Evolutionary conservation across 176 grass and related monocot species (phyloP).

Genomic region (Otatea glauca): DNA sequence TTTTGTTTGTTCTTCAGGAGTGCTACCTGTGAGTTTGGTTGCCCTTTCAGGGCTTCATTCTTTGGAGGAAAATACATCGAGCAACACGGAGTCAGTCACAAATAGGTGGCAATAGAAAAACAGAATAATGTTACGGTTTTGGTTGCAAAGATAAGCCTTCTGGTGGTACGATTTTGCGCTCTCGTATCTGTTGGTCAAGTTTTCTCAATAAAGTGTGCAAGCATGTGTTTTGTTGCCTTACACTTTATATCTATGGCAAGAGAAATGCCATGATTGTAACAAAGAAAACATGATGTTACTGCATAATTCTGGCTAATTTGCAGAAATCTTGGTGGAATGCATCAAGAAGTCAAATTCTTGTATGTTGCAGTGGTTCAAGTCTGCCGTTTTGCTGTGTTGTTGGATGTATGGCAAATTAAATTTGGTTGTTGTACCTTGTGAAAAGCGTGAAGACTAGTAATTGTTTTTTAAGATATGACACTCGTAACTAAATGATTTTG

Average conservation of each 20-base stretch:
- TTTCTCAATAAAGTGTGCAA: not conserved
- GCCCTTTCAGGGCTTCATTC: not conserved
- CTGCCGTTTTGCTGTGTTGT: too few species aligned
- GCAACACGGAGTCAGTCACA: not conserved
- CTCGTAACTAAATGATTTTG: too few species aligned
- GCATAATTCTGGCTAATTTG: too few species aligned
- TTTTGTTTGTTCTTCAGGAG: constrained; percentile 35
- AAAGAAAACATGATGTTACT: not conserved
- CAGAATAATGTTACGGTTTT: not conserved
- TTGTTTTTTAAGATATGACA: too few species aligned
- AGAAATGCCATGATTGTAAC: not conserved
- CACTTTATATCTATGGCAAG: not conserved
- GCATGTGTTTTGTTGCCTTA: not conserved
- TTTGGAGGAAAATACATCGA: not conserved
- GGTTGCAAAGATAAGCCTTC: not conserved
- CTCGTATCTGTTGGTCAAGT: not conserved
- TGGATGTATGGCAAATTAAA: too few species aligned
- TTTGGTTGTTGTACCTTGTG: too few species aligned
- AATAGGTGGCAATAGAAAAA: not conserved
- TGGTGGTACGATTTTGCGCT: not conserved
- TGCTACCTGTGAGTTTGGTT: not conserved
- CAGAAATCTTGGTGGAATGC: too few species aligned
- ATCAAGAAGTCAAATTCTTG: too few species aligned
- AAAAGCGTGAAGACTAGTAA: too few species aligned
- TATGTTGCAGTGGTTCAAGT: too few species aligned